A percentile compares a stretch with the other conserved stretches of the same genome.
Conservation (phyloP, 83 land plant genomes). For the Picea abies region DNA sequence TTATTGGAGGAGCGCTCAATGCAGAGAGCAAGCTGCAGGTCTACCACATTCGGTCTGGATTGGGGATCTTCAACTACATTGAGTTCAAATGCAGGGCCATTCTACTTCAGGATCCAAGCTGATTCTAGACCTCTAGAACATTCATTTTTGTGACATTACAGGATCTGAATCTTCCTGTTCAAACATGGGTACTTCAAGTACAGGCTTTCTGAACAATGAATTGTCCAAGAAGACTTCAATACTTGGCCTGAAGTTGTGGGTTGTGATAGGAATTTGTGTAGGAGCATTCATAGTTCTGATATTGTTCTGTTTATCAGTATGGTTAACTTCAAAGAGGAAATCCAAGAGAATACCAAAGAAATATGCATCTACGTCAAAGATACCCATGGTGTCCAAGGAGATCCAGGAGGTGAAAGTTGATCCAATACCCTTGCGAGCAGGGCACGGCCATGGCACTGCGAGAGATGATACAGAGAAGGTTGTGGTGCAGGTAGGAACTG, state of each 20-base stretch:
- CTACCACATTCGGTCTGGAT: neutral
- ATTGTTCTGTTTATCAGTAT: constrained; percentile 47
- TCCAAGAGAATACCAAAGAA: constrained; percentile 31
- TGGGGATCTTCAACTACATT: neutral
- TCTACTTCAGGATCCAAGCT: neutral
- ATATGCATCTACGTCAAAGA: constrained; percentile 34
- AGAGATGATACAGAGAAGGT: constrained; percentile 4
- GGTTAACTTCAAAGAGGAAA: constrained; percentile 56
- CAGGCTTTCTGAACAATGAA: constrained; percentile 30
- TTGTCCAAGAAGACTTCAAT: constrained; percentile 48
- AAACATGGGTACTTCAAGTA: constrained; percentile 28
- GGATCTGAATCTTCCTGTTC: neutral
- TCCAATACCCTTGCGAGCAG: neutral
- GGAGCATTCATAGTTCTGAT: constrained; percentile 59
- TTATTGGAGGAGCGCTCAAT: neutral
- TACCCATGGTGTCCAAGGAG: constrained; percentile 67
- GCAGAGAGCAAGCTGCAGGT: neutral
- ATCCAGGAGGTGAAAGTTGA: constrained; percentile 58
- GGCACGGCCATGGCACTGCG: neutral
- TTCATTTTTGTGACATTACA: neutral
- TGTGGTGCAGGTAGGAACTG: neutral
- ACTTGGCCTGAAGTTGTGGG: constrained; percentile 62
- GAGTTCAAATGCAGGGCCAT: neutral
- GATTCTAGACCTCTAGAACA: neutral
- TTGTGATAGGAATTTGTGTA: constrained; percentile 58